phyloP scores from a whole-genome alignment of 495 filamentous ascomycete genomes.

The Pyronema domesticum region DNA sequence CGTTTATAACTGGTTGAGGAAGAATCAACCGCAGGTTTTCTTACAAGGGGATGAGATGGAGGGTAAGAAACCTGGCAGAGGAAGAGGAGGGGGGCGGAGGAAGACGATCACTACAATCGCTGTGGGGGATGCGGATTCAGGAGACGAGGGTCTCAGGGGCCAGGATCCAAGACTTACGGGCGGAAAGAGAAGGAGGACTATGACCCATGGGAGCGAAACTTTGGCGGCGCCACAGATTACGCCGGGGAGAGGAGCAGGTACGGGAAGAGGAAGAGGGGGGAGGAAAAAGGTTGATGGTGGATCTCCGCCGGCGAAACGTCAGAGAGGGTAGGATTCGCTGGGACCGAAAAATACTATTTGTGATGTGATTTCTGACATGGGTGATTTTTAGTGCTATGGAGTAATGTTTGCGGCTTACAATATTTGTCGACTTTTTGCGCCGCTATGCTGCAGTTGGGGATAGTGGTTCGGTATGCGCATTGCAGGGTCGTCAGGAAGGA shows the following conservation, averaged over 20 bases:
- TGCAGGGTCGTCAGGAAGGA: too few species aligned
- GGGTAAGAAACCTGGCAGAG: slow-evolving; percentile 35
- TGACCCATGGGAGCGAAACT: slow-evolving; percentile 3
- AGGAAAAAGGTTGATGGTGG: slow-evolving; percentile 13
- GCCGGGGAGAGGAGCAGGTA: slow-evolving; percentile 11
- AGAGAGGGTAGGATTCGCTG: slow-evolving; percentile 21
- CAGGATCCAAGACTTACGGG: slow-evolving; percentile 5
- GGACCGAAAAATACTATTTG: not conserved
- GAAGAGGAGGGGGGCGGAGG: slow-evolving; percentile 28
- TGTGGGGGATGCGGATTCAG: slow-evolving; percentile 12
- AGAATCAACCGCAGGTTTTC: slow-evolving; percentile 67
- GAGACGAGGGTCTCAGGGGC: slow-evolving; percentile 11
- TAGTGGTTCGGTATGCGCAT: too few species aligned
- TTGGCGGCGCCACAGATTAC: slow-evolving; percentile 5
- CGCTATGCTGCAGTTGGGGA: too few species aligned
- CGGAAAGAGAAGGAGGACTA: slow-evolving; percentile 8
- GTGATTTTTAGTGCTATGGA: not conserved
- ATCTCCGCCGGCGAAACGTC: slow-evolving; percentile 21
- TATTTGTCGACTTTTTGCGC: too few species aligned
- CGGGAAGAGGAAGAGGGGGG: slow-evolving; percentile 15
- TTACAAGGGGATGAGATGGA: slow-evolving; percentile 70
- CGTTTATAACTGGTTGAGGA: slow-evolving; percentile 78
- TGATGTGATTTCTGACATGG: slow-evolving; percentile 1
- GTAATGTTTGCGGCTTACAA: too few species aligned
- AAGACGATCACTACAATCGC: slow-evolving; percentile 4